Percentiles rank a stretch among this genome's conserved stretches.
Evolutionary conservation across 139 green algal species (phyloP).

Genomic region (Chlamydomonas sphaeroides): DNA sequence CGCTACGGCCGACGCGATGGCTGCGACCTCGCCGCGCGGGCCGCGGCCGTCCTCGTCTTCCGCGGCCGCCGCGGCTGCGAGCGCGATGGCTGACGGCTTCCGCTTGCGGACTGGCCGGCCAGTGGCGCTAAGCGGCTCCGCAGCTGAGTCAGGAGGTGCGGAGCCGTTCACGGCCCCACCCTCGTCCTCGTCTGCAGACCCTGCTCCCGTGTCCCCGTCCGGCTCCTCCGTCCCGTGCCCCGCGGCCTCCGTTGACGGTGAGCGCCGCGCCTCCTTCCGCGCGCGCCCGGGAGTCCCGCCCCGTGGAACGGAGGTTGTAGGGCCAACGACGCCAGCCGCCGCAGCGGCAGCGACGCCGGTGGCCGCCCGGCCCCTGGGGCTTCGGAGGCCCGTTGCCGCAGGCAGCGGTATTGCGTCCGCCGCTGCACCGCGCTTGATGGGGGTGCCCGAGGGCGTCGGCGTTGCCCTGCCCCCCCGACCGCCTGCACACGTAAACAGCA

Average conservation of each 20-base stretch:
- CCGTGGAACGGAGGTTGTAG: not conserved
- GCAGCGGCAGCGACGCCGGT: not conserved
- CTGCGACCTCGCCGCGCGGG: not conserved
- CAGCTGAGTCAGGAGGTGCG: no score
- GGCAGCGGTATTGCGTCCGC: not conserved
- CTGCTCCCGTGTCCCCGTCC: not conserved
- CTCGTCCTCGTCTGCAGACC: not conserved
- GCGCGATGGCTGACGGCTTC: slow-evolving; percentile 11
- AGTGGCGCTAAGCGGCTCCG: not conserved
- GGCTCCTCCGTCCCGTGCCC: slow-evolving; percentile 15
- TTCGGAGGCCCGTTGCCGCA: not conserved
- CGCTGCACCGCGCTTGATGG: not conserved
- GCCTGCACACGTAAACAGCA: no score
- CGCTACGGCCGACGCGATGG: slow-evolving; percentile 6
- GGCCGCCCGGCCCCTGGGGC: not conserved
- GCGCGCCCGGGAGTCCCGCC: not conserved
- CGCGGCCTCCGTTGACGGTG: not conserved
- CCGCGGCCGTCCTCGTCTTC: not conserved
- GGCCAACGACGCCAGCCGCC: not conserved
- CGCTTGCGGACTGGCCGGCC: slow-evolving; percentile 15
- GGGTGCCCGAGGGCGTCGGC: slow-evolving; percentile 20
- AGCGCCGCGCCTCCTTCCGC: not conserved
- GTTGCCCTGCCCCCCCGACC: not conserved
- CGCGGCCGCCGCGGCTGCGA: slow-evolving; percentile 15
- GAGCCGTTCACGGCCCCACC: not conserved